These are phyloP conservation scores for Tricholoma matsutake DNA, from an alignment of 768 basidiomycete species.

Conservation along the genomic window DNA sequence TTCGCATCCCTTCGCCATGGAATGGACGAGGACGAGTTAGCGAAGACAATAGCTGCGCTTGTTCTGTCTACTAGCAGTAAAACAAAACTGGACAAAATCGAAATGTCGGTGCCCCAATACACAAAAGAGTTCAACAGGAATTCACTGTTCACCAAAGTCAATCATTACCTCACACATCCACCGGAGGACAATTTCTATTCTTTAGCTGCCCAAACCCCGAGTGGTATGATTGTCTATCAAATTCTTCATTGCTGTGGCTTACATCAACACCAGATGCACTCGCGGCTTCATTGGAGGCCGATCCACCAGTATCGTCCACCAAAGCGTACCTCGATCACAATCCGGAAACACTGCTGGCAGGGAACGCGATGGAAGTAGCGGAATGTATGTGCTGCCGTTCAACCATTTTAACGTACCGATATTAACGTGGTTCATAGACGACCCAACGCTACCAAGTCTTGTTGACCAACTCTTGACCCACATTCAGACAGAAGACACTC, in stretches of 20 bases:
- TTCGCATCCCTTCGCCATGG: conserved; percentile 17
- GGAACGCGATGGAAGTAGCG: not conserved
- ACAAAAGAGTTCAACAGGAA: not conserved
- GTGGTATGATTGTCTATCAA: not conserved
- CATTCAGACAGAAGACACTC: not conserved
- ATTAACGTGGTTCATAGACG: not conserved
- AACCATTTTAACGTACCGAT: not conserved
- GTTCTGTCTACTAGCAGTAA: conserved; percentile 12
- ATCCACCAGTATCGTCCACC: not conserved
- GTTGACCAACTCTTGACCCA: conserved; percentile 5
- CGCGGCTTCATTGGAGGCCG: not conserved
- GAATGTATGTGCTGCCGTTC: not conserved
- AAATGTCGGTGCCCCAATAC: conserved; percentile 1
- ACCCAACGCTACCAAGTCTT: conserved; percentile 2
- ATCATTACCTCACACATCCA: conserved; percentile 10
- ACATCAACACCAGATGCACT: not conserved
- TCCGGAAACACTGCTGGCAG: not conserved
- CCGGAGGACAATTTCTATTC: conserved; percentile 12
- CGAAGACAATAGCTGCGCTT: conserved; percentile 17
- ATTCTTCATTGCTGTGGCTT: not conserved
- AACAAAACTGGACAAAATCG: conserved; percentile 2
- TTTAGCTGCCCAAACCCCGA: conserved; percentile 1
- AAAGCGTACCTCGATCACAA: not conserved
- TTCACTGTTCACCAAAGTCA: conserved; percentile 7
- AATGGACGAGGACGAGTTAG: conserved; percentile 19